A percentile compares a stretch with the other conserved stretches of the same genome.
Evolutionary conservation across 2,329 filamentous ascomycete genomes (phyloP).

Genomic region (Pestalotiopsis sp.): DNA sequence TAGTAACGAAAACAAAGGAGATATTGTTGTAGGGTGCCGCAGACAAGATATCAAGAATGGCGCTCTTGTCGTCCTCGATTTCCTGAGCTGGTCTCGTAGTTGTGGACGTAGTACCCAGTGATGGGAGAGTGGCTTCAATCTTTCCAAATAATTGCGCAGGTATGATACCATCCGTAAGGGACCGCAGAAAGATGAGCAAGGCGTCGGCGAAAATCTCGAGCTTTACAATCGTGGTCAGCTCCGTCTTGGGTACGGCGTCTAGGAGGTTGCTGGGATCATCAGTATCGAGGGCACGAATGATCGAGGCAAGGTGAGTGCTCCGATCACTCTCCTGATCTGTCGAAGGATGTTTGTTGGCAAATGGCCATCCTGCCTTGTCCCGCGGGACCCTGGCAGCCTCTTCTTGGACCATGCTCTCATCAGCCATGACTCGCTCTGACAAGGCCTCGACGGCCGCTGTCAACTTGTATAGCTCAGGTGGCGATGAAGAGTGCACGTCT

Average conservation of each 20-base stretch:
- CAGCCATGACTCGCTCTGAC: conserved; percentile 58
- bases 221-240: conserved; percentile 65
- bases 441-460: conserved; percentile 74
- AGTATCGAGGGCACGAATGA: conserved; percentile 72
- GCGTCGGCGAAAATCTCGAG: conserved; percentile 75
- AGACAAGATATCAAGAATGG: conserved; percentile 73
- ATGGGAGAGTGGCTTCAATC: conserved; percentile 60
- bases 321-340: conserved; percentile 17
- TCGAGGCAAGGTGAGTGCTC: conserved; percentile 29
- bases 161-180: conserved; percentile 79
- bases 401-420: conserved; percentile 59
- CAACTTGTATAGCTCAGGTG: conserved; percentile 85
- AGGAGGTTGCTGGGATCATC: conserved; percentile 57
- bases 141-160: conserved; percentile 69
- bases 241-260: conserved; percentile 58
- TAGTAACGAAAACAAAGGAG: conserved; percentile 83
- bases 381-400: conserved; percentile 53
- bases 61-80: conserved; percentile 47
- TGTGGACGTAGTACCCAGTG: conserved; percentile 26
- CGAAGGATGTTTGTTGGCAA: conserved; percentile 33
- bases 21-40: conserved; percentile 79
- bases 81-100: conserved; percentile 18
- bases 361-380: conserved; percentile 61
- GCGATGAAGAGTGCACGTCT: conserved; percentile 75
- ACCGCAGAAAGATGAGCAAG: conserved; percentile 72